Conservation (phyloP, 2,329 filamentous ascomycete species). For the Colletotrichum tabaci region DNA sequence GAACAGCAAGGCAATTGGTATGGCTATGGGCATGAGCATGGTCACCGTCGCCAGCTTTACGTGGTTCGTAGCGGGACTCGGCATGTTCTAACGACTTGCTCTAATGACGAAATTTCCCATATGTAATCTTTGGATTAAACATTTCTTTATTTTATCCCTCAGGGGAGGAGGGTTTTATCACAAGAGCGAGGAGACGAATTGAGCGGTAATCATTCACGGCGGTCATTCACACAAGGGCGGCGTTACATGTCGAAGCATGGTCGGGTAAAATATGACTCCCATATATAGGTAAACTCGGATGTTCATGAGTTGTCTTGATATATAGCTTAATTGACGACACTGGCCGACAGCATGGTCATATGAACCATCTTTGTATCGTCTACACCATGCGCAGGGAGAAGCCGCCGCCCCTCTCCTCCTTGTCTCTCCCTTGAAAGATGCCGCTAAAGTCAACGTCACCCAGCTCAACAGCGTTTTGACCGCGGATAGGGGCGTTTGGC, state of each 20-base stretch:
- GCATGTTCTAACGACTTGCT: conserved; percentile 48
- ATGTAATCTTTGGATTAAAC: conserved; percentile 25
- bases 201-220: conserved; percentile 38
- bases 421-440: conserved; percentile 78
- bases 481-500: conserved; percentile 87
- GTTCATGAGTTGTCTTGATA: conserved; percentile 38
- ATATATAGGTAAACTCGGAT: conserved; percentile 33
- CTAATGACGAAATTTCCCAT: conserved; percentile 20
- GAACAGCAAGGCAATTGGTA: conserved; percentile 63
- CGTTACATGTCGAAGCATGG: conserved; percentile 38
- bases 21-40: conserved; percentile 68
- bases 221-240: conserved; percentile 32
- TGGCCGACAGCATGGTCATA: conserved; percentile 18
- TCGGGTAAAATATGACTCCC: conserved; percentile 38
- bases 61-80: conserved; percentile 69
- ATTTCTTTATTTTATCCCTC: conserved; percentile 11
- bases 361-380: conserved; percentile 13
- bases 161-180: conserved; percentile 5
- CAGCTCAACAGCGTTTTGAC: conserved; percentile 73
- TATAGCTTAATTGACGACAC: conserved; percentile 39
- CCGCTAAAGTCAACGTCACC: conserved; percentile 76
- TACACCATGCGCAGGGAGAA: conserved; percentile 75
- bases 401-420: conserved; percentile 76
- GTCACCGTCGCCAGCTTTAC: conserved; percentile 74
- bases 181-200: conserved; percentile 27